These are phyloP conservation scores for Ichthyophonus hoferi DNA, from an alignment of 208 protist species.

Conservation along the genomic window DNA sequence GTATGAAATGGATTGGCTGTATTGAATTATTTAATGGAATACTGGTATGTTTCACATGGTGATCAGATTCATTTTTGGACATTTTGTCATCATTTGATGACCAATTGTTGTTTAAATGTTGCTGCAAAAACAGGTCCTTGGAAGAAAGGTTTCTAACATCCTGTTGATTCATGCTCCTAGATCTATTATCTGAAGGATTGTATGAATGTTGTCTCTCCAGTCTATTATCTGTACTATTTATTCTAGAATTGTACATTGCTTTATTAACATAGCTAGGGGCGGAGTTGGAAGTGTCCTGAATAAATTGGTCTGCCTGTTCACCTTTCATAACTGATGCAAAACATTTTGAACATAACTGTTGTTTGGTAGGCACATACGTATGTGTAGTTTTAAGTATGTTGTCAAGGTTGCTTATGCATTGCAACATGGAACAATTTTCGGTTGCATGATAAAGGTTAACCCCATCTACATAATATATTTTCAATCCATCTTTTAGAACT, in stretches of 20 bases:
- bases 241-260: too few species aligned
- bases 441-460: not conserved
- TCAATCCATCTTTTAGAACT: not conserved
- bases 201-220: not conserved
- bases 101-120: too few species aligned
- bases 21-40: too few species aligned
- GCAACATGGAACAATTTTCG: not conserved
- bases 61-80: too few species aligned
- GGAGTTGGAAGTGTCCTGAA: not conserved
- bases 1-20: too few species aligned
- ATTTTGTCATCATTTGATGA: too few species aligned
- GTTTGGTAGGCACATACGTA: not conserved
- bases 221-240: too few species aligned
- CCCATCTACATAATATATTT: not conserved
- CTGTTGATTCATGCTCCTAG: too few species aligned
- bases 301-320: not conserved
- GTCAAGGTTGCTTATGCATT: not conserved
- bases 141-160: too few species aligned
- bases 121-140: too few species aligned
- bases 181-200: not conserved
- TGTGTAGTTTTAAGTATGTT: not conserved
- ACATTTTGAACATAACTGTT: not conserved
- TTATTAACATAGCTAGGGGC: too few species aligned
- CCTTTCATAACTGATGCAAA: not conserved
- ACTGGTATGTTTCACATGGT: too few species aligned